Evolutionary conservation across 371 early-diverging fungal genomes (phyloP), one percentile per base, ranked within the genome.

Genomic region (Phascolomyces articulosus): DNA sequence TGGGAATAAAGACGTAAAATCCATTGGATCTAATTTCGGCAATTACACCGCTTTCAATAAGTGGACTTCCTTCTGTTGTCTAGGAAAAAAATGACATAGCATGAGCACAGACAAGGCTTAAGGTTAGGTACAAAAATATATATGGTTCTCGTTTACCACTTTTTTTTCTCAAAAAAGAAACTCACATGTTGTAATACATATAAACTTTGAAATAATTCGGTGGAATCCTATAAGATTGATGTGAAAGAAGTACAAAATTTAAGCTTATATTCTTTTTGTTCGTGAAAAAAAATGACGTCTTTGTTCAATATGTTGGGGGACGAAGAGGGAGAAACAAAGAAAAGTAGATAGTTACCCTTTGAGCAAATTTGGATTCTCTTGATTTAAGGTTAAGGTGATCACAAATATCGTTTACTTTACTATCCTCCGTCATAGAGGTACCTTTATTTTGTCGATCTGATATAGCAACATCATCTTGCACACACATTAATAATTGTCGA

Each of bases 11-110:
- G 18, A 90, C 90, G 65, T 84, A 86, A 59, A 91, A 86, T 3
- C 91, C 92, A 53, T 90, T 89, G 2, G 89, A 84, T 41, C 89
- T 80, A n/a, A 92, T 85, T 69, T 92, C 92, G 0, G 88, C 85
- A 44, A 92, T 82, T n/a, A 92, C 81, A 41, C 89, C 92, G 24
- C 77, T 80, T 59, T 85, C 88, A 11, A 88, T 75, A 18, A 90
- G 68, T 7, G 82, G 81, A 9, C 11, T 34, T 9, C 70, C 71
- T 29, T 73, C 29, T 13, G 49, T 27, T 23, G 71, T 78, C 66
- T 74, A 70, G 8, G 16, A 13, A 24, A 29, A 28, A 16, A 9
- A 23, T 24, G 20, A 38, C 27, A 23, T 1, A 26, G 34, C 3
- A 1, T 27, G 7, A 28, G 16, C 9, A 4, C 15, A n/a, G n/a